Evolutionary conservation across 192 early-diverging fungal genomes (phyloP), one percentile per base, ranked within the genome.

Genomic region (Gamsiella multidivaricata): DNA sequence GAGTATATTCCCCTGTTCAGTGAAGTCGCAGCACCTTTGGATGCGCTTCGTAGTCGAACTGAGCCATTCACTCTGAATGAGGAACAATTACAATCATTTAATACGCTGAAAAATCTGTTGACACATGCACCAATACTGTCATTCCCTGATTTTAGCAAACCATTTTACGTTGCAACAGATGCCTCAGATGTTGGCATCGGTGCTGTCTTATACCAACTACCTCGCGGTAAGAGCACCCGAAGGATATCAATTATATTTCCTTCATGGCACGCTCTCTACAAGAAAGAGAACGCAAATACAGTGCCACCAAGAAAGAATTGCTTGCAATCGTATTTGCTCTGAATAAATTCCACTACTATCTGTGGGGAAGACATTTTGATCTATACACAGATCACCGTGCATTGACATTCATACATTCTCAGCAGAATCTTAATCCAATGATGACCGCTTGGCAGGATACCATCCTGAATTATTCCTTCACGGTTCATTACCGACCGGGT

Each of bases 91-190:
- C 7, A 0, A 32, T 29, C 15, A 4, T 60, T 60, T 29, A 46
- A 60, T 46, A 1, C 57, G 32, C 70, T 47, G 70, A 71, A 66
- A 15, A 54, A 50, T 28, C 32, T 37, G 37, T 36, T 71, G 37
- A 43, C 56, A 0, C 76, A 50, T 43, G 33, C 9, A 14, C 28
- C 25, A 29, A 39, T 68, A 41, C 25, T 70, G 15, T 28, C 22
- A 3, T 65, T 60, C 51, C 67, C 80, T n/a, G 45, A 71, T 42
- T 54, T 65, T 18, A 49, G 20, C 14, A 11, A 29, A 20, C 59
- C 65, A 14, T 81, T 81, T 20, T 46, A 57, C 17, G 47, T 81
- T 3, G 69, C 69, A 1, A 81, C 79, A 12, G 80, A 81, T 43
- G 80, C 80, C 4, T 36, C 52, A 10, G 2, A 73, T 32, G 69